Evolutionary conservation across 2,329 filamentous ascomycete species (phyloP).

Genomic region (Diplodia mutila): DNA sequence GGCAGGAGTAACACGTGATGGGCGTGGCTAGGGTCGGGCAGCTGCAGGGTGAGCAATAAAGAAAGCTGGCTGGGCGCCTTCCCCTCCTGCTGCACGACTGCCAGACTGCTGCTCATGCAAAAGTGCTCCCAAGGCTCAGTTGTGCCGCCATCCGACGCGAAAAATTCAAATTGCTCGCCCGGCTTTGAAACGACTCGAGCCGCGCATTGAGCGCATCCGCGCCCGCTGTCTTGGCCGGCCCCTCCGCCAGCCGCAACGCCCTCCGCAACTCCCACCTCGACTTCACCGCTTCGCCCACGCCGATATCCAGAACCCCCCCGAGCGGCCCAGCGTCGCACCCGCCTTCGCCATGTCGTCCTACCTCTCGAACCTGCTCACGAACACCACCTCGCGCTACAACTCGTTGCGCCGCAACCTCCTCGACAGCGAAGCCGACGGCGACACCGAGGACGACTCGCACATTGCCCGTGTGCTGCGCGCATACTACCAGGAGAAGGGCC

Average conservation of each 20-base stretch:
- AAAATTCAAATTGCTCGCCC: not conserved
- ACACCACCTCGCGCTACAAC: slow-evolving; percentile 61
- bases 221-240: slow-evolving; percentile 20
- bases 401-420: slow-evolving; percentile 67
- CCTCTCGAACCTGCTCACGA: slow-evolving; percentile 72
- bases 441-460: slow-evolving; percentile 83
- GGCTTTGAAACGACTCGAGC: slow-evolving; percentile 1
- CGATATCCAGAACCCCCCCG: not conserved
- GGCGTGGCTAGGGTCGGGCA: not conserved
- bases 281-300: slow-evolving; percentile 11
- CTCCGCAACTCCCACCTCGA: slow-evolving; percentile 12
- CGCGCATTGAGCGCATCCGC: slow-evolving; percentile 18
- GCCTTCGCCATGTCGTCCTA: slow-evolving; percentile 63
- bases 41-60: slow-evolving; percentile 1
- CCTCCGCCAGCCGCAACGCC: slow-evolving; percentile 15
- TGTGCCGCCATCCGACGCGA: not conserved
- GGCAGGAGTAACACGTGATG: slow-evolving; percentile 15
- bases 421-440: slow-evolving; percentile 60
- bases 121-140: not conserved
- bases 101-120: not conserved
- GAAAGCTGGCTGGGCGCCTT: slow-evolving; percentile 1
- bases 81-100: not conserved
- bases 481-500: slow-evolving; percentile 90
- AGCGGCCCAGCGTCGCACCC: slow-evolving; percentile 10
- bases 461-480: slow-evolving; percentile 89